phyloP scores from a whole-genome alignment of 2,329 filamentous ascomycete species.

The Colletotrichum acutatum region DNA sequence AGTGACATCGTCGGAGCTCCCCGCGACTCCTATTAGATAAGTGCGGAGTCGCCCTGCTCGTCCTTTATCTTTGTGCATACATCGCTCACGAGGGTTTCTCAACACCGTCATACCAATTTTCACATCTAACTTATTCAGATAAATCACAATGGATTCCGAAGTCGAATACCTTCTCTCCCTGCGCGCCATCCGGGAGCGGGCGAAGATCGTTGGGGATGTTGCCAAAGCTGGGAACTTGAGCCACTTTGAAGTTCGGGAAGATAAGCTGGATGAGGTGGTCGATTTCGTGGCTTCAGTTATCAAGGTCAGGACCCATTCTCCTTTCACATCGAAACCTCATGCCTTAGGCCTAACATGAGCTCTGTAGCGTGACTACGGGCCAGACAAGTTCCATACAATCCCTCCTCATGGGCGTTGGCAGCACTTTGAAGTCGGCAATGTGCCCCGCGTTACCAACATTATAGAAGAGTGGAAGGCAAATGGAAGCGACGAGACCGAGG shows the following conservation, averaged over 20 bases:
- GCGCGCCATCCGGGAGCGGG: slow-evolving; percentile 48
- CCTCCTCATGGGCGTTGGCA: slow-evolving; percentile 71
- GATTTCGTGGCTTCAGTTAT: slow-evolving; percentile 57
- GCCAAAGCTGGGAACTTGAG: slow-evolving; percentile 51
- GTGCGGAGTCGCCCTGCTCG: neutral
- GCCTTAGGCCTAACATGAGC: neutral
- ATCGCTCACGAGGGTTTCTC: neutral
- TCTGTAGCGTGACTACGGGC: slow-evolving; percentile 60
- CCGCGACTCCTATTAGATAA: neutral
- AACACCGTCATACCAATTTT: neutral
- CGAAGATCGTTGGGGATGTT: slow-evolving; percentile 45
- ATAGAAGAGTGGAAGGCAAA: slow-evolving; percentile 56
- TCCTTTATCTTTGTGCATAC: neutral
- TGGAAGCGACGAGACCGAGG: slow-evolving; percentile 55
- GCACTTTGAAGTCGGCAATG: slow-evolving; percentile 68
- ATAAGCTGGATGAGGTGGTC: slow-evolving; percentile 50
- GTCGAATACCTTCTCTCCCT: slow-evolving; percentile 49
- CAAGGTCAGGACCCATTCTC: slow-evolving; percentile 44
- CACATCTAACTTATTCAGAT: neutral
- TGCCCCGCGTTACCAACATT: slow-evolving; percentile 58
- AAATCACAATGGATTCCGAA: slow-evolving; percentile 26
- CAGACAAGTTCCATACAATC: slow-evolving; percentile 57
- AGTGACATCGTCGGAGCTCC: neutral
- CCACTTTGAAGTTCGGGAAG: slow-evolving; percentile 54
- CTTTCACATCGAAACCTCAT: neutral